phyloP scores from a whole-genome alignment of 2,329 filamentous ascomycete genomes.

The Rachicladosporium sp. region DNA sequence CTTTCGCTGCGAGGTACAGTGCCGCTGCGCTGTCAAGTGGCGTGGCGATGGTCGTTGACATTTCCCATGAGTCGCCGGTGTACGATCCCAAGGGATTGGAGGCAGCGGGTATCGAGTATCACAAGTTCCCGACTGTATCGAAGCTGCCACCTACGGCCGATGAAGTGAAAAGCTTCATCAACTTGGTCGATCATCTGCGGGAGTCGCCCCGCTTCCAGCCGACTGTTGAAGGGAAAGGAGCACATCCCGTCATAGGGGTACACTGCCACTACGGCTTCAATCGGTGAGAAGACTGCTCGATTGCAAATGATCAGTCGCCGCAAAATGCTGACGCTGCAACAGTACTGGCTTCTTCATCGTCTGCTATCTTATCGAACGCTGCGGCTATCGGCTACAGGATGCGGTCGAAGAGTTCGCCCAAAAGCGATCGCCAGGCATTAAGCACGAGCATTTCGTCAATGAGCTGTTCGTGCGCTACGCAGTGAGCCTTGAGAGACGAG shows the following conservation, averaged over 20 bases:
- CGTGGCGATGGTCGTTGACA: slow-evolving; percentile 56
- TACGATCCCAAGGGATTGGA: slow-evolving; percentile 57
- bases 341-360: slow-evolving; percentile 84
- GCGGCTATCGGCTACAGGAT: slow-evolving; percentile 57
- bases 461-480: slow-evolving; percentile 69
- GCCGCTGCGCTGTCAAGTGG: slow-evolving; percentile 47
- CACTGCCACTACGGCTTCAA: slow-evolving; percentile 98
- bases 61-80: slow-evolving; percentile 79
- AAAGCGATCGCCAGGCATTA: slow-evolving; percentile 68
- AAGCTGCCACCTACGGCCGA: slow-evolving; percentile 67
- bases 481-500: slow-evolving; percentile 14
- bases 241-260: slow-evolving; percentile 50
- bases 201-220: slow-evolving; percentile 22
- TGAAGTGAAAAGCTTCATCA: slow-evolving; percentile 48
- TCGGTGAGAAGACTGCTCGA: slow-evolving; percentile 7
- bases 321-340: neutral
- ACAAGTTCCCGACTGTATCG: slow-evolving; percentile 84
- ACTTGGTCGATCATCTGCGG: slow-evolving; percentile 40
- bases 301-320: neutral
- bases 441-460: slow-evolving; percentile 81
- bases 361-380: slow-evolving; percentile 76
- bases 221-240: slow-evolving; percentile 22
- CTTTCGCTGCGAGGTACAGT: slow-evolving; percentile 59
- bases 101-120: slow-evolving; percentile 35
- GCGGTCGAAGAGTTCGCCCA: slow-evolving; percentile 68